phyloP scores from a whole-genome alignment of 164 flowering plant genomes.

The Stephania japonica region DNA sequence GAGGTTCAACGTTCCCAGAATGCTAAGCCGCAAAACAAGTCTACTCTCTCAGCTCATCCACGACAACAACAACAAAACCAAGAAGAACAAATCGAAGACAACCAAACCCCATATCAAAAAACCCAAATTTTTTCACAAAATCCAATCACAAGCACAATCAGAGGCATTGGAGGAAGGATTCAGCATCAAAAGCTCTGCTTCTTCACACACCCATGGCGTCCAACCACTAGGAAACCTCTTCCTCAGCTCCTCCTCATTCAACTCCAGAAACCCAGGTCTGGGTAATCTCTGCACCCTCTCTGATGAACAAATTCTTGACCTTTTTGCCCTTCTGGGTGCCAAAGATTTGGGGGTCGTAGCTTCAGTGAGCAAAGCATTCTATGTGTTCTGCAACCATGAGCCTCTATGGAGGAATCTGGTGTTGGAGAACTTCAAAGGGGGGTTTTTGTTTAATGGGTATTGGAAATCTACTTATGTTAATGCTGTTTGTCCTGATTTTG shows the following conservation, averaged over 20 bases:
- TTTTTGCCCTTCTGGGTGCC: constrained; percentile 59
- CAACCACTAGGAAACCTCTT: constrained; percentile 88
- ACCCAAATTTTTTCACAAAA: not conserved
- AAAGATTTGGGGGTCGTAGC: constrained; percentile 55
- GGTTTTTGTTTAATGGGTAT: constrained; percentile 55
- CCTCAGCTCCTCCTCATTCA: constrained; percentile 39
- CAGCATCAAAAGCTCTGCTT: constrained; percentile 54
- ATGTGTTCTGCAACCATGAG: constrained; percentile 76
- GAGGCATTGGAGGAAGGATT: constrained; percentile 39
- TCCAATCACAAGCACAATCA: constrained; percentile 7
- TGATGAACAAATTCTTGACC: constrained; percentile 82
- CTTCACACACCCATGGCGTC: constrained; percentile 63
- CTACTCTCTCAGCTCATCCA: constrained; percentile 16
- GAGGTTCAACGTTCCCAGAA: constrained; percentile 8
- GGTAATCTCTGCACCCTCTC: constrained; percentile 62
- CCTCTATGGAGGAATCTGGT: constrained; percentile 94
- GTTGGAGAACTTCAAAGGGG: constrained; percentile 44
- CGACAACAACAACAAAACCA: not conserved
- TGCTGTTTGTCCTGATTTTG: constrained; percentile 27
- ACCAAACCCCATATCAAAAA: constrained; percentile 15
- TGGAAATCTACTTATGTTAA: constrained; percentile 75
- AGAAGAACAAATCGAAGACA: constrained; percentile 21
- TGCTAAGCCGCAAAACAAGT: constrained; percentile 26
- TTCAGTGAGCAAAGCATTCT: constrained; percentile 71
- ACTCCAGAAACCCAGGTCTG: constrained; percentile 83